Percentiles rank a stretch among this genome's conserved stretches.
These are phyloP conservation scores for Bacterosira constricta DNA, from an alignment of 108 stramenopile genomes.

Conservation along the genomic window DNA sequence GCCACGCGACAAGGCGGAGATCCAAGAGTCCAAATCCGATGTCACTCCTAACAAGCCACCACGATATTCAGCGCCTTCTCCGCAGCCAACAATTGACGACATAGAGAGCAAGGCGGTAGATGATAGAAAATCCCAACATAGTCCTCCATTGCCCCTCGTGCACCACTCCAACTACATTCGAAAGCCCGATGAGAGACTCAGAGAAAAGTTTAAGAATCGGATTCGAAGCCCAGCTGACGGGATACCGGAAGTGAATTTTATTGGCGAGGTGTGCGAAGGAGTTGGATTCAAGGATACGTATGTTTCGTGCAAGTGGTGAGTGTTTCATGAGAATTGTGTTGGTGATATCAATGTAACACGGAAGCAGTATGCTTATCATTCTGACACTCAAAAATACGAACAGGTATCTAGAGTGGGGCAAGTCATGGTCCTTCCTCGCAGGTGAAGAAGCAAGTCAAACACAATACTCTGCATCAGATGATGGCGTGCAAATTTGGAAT, in stretches of 20 bases:
- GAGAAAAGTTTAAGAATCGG: slow-evolving; percentile 37
- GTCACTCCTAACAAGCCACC: not conserved
- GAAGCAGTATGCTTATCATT: not conserved
- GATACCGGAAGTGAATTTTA: slow-evolving; percentile 65
- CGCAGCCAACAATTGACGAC: not conserved
- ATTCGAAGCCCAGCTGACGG: slow-evolving; percentile 40
- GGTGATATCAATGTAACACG: not conserved
- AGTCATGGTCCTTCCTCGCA: slow-evolving; percentile 51
- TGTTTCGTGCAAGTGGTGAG: slow-evolving; percentile 67
- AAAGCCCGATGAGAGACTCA: slow-evolving; percentile 37
- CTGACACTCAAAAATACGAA: too few species aligned
- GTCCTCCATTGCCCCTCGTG: slow-evolving; percentile 12
- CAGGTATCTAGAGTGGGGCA: slow-evolving; percentile 62
- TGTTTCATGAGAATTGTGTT: not conserved
- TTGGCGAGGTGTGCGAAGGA: slow-evolving; percentile 63
- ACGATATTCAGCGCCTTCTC: not conserved
- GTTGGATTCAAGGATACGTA: slow-evolving; percentile 49
- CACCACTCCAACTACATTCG: slow-evolving; percentile 40
- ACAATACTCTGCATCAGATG: slow-evolving; percentile 52
- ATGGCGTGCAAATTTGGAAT: slow-evolving; percentile 51
- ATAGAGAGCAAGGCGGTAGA: not conserved
- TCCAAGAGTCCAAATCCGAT: not conserved
- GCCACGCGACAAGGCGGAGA: not conserved
- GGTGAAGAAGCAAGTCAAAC: slow-evolving; percentile 60
- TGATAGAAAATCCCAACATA: not conserved